phyloP scores from a whole-genome alignment of 441 rosid species.

The Euphorbia neoarborescens region DNA sequence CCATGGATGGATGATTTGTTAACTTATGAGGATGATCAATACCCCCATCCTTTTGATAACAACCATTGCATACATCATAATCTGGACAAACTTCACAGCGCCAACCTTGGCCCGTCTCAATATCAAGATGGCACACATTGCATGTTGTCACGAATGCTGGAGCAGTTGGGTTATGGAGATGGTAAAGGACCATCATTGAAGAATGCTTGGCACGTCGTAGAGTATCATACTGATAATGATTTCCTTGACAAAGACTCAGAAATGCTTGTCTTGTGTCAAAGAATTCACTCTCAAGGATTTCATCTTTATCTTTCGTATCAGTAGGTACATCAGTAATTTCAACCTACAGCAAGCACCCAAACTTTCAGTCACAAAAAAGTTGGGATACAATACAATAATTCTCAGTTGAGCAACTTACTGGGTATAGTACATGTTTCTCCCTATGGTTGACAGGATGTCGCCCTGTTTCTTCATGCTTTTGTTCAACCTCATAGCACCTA shows the following conservation, averaged over 20 bases:
- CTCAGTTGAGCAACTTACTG: constrained; percentile 65
- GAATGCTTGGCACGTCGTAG: constrained; percentile 97
- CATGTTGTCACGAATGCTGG: constrained; percentile 96
- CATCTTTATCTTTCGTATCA: no score
- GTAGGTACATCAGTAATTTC: no score
- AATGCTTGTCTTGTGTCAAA: constrained; percentile 98
- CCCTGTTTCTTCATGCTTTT: constrained; percentile 86
- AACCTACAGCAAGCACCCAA: no score
- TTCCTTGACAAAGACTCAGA: constrained; percentile 98
- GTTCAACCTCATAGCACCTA: constrained; percentile 87
- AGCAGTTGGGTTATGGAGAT: constrained; percentile 98
- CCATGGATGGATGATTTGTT: constrained; percentile 86
- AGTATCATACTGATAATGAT: constrained; percentile 97
- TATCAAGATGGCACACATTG: constrained; percentile 80
- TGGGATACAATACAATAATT: no score
- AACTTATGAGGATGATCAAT: constrained; percentile 96
- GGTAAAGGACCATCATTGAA: constrained; percentile 99
- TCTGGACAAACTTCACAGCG: constrained; percentile 98
- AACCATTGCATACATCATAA: constrained; percentile 85
- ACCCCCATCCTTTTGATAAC: constrained; percentile 82
- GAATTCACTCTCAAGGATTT: constrained; percentile 96
- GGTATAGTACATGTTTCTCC: constrained; percentile 69
- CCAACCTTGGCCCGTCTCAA: constrained; percentile 99
- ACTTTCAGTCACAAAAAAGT: no score
- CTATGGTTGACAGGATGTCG: constrained; percentile 77